Evolutionary conservation across 2,329 filamentous ascomycete species (phyloP), one percentile per base, ranked within the genome.

Genomic region (Nigrospora oryzae): DNA sequence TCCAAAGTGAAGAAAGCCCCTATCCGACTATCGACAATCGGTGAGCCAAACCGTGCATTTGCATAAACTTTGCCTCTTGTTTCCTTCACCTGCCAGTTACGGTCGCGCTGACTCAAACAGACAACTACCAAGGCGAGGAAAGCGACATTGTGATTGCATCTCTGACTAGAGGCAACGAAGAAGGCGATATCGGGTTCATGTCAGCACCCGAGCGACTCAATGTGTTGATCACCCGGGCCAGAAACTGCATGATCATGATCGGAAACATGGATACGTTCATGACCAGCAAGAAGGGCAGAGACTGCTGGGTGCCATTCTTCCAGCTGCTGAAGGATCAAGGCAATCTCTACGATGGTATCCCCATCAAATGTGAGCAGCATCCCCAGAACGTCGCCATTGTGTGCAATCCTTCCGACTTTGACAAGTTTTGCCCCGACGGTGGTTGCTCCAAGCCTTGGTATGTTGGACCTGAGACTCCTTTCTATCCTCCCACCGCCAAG

Each of bases 61-160:
- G n/a, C 8, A 10, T 15, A 16, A 4, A 6, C 17, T 15, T 11
- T 5, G 13, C 34, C 34, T 8, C 8, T 3, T 14, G 36, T 45
- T 40, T 38, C 12, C 34, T 23, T 8, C 15, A 3, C 33, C n/a
- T 11, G 32, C 14, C 12, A 46, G 13, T 34, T 17, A 30, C 44
- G 49, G 44, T 52, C 44, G 17, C 35, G 38, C 3, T 28, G 13
- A 23, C 32, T 40, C 5, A 39, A 11, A 16, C 48, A 83, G 84
- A 89, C 49, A 89, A 89, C 49, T 90, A 85, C 46, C 86, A 89
- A 57, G 84, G 86, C 1, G 85, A 89, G 54, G 85, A 90, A 51
- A 81, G 77, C 34, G 78, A 89, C 1, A 83, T 90, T 14, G 80
- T 89, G 0, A 74, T 90, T 8, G 76, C 68, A 0, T 84, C 81